Percentiles rank a stretch among this genome's conserved stretches.
phyloP scores from a whole-genome alignment of 2,329 filamentous ascomycete genomes.

The Cordyceps militaris region DNA sequence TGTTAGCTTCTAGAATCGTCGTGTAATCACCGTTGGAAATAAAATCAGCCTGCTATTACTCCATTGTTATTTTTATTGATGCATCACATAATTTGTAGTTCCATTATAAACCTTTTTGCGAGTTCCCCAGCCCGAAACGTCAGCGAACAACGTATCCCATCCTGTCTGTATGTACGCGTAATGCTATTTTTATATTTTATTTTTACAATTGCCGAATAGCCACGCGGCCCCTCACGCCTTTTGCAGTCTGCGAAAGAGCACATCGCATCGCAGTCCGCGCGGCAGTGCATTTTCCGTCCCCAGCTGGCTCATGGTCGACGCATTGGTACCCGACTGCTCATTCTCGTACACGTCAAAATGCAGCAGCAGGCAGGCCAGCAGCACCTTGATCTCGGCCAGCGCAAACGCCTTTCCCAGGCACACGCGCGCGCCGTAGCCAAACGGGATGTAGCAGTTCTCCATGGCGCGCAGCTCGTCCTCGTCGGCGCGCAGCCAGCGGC shows the following conservation, averaged over 20 bases:
- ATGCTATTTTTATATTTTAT: no score
- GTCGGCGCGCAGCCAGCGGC: conserved; percentile 5
- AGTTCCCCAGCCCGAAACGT: neutral
- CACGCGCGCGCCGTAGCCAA: neutral
- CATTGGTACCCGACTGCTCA: neutral
- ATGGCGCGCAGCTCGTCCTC: neutral
- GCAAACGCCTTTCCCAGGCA: conserved; percentile 1
- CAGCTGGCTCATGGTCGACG: neutral
- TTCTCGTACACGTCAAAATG: conserved; percentile 6
- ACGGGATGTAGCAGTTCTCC: conserved; percentile 1
- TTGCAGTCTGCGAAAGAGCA: neutral
- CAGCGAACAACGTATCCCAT: no score
- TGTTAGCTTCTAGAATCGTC: no score
- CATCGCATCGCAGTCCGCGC: conserved; percentile 1
- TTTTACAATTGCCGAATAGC: no score
- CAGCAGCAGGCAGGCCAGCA: neutral
- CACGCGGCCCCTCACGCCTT: neutral
- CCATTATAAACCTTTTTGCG: neutral
- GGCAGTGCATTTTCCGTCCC: conserved; percentile 4
- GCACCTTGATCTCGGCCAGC: neutral
- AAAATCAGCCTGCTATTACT: neutral
- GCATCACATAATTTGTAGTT: neutral
- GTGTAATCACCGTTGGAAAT: no score
- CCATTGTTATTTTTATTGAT: neutral
- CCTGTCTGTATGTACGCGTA: no score